These are phyloP conservation scores for Pezicula rhizophila DNA, from an alignment of 2,329 filamentous ascomycete genomes.

Conservation along the genomic window DNA sequence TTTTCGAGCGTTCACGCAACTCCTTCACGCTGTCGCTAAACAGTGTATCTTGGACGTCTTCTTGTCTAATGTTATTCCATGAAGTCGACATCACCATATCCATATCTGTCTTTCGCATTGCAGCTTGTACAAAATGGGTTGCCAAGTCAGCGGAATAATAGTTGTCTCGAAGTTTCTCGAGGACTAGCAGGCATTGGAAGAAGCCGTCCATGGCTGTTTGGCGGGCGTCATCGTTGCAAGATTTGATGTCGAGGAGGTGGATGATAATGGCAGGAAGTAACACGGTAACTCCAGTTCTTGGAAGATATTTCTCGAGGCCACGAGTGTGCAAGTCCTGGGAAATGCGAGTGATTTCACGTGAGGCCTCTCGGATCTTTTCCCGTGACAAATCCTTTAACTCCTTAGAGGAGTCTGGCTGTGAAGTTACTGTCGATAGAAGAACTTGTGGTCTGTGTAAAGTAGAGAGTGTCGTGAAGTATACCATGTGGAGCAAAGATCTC, in stretches of 20 bases:
- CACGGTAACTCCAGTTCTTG: slow-evolving; percentile 85
- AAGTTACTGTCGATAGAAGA: slow-evolving; percentile 61
- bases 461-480: slow-evolving; percentile 89
- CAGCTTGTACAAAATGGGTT: slow-evolving; percentile 89
- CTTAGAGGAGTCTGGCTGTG: slow-evolving; percentile 46
- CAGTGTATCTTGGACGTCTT: too few relatives aligned
- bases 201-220: slow-evolving; percentile 74
- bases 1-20: too few relatives aligned
- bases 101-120: slow-evolving; percentile 80
- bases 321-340: slow-evolving; percentile 68
- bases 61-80: too few relatives aligned
- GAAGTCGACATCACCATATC: slow-evolving; percentile 16
- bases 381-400: slow-evolving; percentile 79
- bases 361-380: slow-evolving; percentile 75
- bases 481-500: slow-evolving; percentile 80
- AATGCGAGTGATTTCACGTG: slow-evolving; percentile 79
- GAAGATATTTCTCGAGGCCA: slow-evolving; percentile 71
- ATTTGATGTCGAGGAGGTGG: slow-evolving; percentile 87
- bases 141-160: slow-evolving; percentile 92
- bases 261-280: slow-evolving; percentile 91
- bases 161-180: slow-evolving; percentile 79
- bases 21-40: too few relatives aligned
- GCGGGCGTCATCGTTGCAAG: slow-evolving; percentile 64
- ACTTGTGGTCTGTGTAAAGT: slow-evolving; percentile 89
- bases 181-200: slow-evolving; percentile 85